phyloP scores from a whole-genome alignment of 176 grass and related monocot species.

The Rhynchospora tenuis region DNA sequence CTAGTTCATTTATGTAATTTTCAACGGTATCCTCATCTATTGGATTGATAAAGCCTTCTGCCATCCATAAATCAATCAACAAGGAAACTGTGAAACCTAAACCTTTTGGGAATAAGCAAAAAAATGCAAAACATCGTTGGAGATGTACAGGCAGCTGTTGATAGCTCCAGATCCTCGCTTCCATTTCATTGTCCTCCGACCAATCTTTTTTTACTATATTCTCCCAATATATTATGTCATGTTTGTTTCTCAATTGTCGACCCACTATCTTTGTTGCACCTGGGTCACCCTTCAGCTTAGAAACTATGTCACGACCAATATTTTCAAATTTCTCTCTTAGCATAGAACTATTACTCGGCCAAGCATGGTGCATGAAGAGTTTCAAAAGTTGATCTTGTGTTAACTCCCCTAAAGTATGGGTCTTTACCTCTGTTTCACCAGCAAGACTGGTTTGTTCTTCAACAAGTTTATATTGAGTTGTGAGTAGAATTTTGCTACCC shows the following conservation, averaged over 20 bases:
- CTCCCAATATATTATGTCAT: background rate
- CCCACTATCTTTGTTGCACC: background rate
- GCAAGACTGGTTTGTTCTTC: background rate
- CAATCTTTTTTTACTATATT: background rate
- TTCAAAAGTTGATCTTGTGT: background rate
- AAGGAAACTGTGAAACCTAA: fast-evolving
- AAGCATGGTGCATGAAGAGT: background rate
- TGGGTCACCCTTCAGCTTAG: background rate
- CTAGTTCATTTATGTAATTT: background rate
- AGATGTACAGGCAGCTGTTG: background rate
- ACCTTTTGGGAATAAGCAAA: background rate
- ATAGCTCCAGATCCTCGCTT: background rate
- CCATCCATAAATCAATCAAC: no score
- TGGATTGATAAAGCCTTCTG: background rate
- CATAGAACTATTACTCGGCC: background rate
- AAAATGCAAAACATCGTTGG: background rate
- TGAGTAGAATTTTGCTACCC: background rate
- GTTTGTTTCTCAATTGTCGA: background rate
- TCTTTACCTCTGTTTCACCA: background rate
- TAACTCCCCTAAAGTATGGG: background rate
- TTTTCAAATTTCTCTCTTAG: background rate
- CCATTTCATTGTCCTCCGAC: background rate
- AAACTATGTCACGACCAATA: background rate
- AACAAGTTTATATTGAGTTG: background rate
- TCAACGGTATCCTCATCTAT: background rate